A percentile compares a stretch with the other conserved stretches of the same genome.
Conservation (phyloP, 2,329 filamentous ascomycete genomes). For the Hypoxylon sp. region DNA sequence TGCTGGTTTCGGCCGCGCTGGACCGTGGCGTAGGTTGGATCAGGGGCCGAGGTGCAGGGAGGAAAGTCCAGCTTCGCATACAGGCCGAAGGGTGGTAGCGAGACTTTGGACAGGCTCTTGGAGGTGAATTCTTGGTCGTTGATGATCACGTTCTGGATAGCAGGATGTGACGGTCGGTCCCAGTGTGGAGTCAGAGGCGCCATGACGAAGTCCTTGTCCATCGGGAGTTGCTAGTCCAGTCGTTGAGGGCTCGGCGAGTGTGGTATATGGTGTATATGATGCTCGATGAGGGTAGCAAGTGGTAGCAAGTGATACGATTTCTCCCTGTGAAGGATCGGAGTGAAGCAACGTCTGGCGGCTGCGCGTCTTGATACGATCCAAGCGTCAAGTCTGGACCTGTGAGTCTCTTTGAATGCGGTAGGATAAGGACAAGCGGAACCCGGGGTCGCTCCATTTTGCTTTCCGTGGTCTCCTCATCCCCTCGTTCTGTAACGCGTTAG, state of each 20-base stretch:
- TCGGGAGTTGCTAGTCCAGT: conserved; percentile 18
- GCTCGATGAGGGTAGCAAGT: conserved; percentile 3
- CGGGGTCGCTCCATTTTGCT: conserved; percentile 8
- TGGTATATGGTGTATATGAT: background rate
- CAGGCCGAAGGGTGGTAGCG: conserved; percentile 67
- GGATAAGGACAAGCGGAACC: conserved; percentile 3
- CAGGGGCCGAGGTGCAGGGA: conserved; percentile 62
- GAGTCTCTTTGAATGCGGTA: background rate
- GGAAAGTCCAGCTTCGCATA: conserved; percentile 73
- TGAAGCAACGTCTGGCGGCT: conserved; percentile 1
- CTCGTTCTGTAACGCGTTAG: conserved; percentile 22
- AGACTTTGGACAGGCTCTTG: conserved; percentile 64
- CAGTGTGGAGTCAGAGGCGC: conserved; percentile 66
- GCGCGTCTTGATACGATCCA: conserved; percentile 12
- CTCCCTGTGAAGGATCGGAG: background rate
- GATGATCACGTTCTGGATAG: conserved; percentile 64
- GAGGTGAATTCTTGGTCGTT: conserved; percentile 64
- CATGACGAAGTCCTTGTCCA: conserved; percentile 48
- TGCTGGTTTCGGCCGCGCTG: conserved; percentile 65
- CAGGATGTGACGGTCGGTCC: conserved; percentile 67
- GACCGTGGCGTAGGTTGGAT: conserved; percentile 70
- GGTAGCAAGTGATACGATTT: background rate
- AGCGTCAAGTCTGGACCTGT: conserved; percentile 7
- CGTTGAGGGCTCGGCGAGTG: background rate
- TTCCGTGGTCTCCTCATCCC: conserved; percentile 15